Evolutionary conservation across 768 basidiomycete genomes (phyloP), one percentile per base, ranked within the genome.

Genomic region (Pisolithus tinctorius): DNA sequence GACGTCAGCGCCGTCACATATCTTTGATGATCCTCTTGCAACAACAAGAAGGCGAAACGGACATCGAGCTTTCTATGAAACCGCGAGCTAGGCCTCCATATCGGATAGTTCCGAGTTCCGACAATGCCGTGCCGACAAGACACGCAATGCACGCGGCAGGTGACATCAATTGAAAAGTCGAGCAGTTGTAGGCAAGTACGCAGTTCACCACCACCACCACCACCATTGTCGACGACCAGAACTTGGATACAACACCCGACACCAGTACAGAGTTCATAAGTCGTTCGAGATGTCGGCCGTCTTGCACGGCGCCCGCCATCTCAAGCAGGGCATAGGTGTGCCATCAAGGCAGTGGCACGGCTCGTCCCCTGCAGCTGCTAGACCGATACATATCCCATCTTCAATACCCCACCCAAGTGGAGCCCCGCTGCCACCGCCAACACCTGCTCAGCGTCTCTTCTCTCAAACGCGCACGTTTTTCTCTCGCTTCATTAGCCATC

Each of bases 381-480:
- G 80, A 48, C 68, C 71, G 31, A 65, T 83, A 43, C 78, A 82
- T 61, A 67, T 74, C 6, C 69, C 71, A 7, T 67, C 76, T 20
- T 70, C 62, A 54, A 49, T 69, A n/a, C 69, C 72, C 39, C 62
- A 70, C 16, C 63, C 64, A 11, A 54, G 58, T 37, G 58, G 20
- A 2, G 20, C 20, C 20, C 20, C 56, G 16, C 63, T 68, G 29
- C 63, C 72, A 8, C 53, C 68, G 27, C 56, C 63, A 10, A 65
- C 68, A 2, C 55, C 71, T 36, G 62, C 72, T 1, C 74, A 80
- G 56, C 73, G 70, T 49, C 57, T 85, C 42, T 67, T 84, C 51
- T 70, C 71, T 16, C 72, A 78, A 39, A 76, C 85, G 14, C 78
- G 75, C 51, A 74, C 73, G n/a, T 52, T 85, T 34, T 58, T 87